phyloP scores from a whole-genome alignment of 1,139 yeast species.

The Arxiozyma slooffiae region DNA sequence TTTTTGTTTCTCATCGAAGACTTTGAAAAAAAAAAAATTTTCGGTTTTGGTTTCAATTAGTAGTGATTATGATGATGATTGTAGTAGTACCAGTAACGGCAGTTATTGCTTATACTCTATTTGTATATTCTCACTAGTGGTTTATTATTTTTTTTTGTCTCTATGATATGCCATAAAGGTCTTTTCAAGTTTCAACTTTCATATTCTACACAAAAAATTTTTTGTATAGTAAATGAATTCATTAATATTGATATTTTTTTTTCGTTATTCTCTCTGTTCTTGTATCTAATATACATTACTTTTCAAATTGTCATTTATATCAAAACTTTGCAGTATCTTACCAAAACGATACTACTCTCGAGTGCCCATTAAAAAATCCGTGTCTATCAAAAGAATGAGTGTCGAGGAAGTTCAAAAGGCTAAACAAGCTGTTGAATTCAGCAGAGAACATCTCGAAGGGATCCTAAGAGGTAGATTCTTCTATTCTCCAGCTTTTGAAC shows the following conservation, averaged over 20 bases:
- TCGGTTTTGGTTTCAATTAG: background rate
- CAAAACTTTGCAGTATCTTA: conserved; percentile 2
- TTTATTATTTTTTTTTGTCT: background rate
- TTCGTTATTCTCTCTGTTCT: background rate
- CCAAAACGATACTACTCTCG: conserved; percentile 24
- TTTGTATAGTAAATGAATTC: background rate
- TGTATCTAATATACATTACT: background rate
- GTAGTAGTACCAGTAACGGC: background rate
- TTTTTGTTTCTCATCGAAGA: background rate
- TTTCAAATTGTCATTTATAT: conserved; percentile 22
- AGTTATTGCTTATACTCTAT: background rate
- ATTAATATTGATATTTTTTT: background rate
- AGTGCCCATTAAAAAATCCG: conserved; percentile 19
- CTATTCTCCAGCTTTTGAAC: conserved; percentile 93
- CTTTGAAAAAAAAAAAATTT: background rate
- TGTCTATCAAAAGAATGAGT: conserved; percentile 26
- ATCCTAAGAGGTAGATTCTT: conserved; percentile 92
- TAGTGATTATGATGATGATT: background rate
- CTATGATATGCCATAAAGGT: too few species aligned
- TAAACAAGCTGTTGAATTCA: conserved; percentile 44
- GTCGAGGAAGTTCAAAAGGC: conserved; percentile 30
- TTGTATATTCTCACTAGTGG: background rate
- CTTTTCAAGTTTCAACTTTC: background rate
- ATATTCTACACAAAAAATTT: background rate
- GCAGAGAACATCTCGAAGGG: conserved; percentile 81